Conservation (phyloP, 2,329 filamentous ascomycete genomes). For the Dactylonectria macrodidyma region DNA sequence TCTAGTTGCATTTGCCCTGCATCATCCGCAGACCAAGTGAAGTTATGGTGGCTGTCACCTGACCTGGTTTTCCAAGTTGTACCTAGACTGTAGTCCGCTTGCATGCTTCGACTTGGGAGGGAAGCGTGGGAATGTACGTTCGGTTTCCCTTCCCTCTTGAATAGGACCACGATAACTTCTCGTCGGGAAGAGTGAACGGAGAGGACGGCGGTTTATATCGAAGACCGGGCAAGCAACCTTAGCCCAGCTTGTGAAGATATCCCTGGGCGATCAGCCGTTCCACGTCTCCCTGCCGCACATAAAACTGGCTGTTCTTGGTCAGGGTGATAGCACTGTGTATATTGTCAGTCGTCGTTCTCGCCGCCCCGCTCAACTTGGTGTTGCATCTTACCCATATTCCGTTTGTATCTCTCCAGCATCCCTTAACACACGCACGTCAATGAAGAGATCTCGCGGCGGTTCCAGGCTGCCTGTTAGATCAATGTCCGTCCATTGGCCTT, state of each 20-base stretch:
- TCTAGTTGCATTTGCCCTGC: conserved; percentile 9
- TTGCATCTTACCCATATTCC: conserved; percentile 86
- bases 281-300: conserved; percentile 95
- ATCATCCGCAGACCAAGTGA: conserved; percentile 10
- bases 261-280: conserved; percentile 95
- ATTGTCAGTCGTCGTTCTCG: conserved; percentile 36
- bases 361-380: conserved; percentile 2
- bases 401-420: conserved; percentile 99
- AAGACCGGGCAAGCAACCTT: conserved; percentile 52
- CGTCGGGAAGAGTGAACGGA: no score
- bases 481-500: conserved; percentile 98
- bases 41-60: conserved; percentile 26
- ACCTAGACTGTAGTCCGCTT: not conserved
- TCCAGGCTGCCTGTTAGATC: conserved; percentile 95
- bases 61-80: conserved; percentile 9
- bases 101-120: not conserved
- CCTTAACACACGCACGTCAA: conserved; percentile 95
- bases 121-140: not conserved
- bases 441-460: conserved; percentile 95
- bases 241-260: conserved; percentile 91
- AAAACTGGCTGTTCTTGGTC: conserved; percentile 98
- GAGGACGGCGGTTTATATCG: not conserved
- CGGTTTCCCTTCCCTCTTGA: conserved; percentile 13
- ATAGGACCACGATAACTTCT: conserved; percentile 7
- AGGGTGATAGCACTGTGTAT: conserved; percentile 86